A percentile compares a stretch with the other conserved stretches of the same genome.
phyloP scores from a whole-genome alignment of 129 eudicot species.

The Helianthus tuberosus region DNA sequence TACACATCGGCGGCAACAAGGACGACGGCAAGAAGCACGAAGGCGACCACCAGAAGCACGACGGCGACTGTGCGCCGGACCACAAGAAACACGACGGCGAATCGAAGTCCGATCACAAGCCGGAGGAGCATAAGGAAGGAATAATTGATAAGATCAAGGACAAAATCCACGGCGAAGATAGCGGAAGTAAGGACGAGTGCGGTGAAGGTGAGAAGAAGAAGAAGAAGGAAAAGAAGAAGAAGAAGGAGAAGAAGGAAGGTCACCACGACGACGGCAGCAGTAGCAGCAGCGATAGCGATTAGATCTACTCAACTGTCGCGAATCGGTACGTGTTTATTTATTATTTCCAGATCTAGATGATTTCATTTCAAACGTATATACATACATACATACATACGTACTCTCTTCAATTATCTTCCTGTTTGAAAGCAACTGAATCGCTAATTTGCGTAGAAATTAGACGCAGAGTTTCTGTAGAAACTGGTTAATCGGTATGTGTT shows the following conservation, averaged over 20 bases:
- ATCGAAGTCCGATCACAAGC: conserved; percentile 18
- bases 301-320: conserved; percentile 19
- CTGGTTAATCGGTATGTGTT: no score
- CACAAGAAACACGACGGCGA: conserved; percentile 45
- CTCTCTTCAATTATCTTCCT: no score
- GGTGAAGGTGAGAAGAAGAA: conserved; percentile 47
- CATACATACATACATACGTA: no score
- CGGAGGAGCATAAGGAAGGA: conserved; percentile 54
- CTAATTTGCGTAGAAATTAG: no score
- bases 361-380: no score
- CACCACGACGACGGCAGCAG: conserved; percentile 45
- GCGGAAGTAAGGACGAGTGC: conserved; percentile 23
- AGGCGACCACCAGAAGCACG: conserved; percentile 34
- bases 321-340: conserved; percentile 10
- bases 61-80: conserved; percentile 10
- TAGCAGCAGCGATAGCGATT: conserved; percentile 67
- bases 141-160: conserved; percentile 54
- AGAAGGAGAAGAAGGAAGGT: conserved; percentile 33
- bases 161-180: conserved; percentile 50
- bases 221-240: conserved; percentile 49
- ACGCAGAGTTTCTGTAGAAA: no score
- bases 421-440: no score
- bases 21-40: conserved; percentile 34
- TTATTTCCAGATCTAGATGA: no score
- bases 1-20: conserved; percentile 43